Evolutionary conservation across 257 asterid genomes (phyloP), one percentile per base, ranked within the genome.

Genomic region (Fraxinus excelsior): DNA sequence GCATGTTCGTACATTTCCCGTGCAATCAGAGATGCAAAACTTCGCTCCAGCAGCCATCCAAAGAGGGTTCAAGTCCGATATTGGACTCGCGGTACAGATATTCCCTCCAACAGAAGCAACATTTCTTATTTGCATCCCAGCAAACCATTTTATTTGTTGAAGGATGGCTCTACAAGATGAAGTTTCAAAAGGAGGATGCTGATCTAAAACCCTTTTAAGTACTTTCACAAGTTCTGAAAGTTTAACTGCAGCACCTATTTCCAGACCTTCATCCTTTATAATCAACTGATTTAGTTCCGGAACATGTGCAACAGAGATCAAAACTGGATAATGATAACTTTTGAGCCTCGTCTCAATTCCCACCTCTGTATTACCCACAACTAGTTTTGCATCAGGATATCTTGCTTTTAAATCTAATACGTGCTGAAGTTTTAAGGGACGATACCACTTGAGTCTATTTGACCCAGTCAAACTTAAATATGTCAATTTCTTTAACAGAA

Each of bases 31-130:
- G 66, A 89, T 88, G 74, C 67, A 84, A 75, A 95, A 93, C 71
- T 37, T 89, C 37, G 98, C 99, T 82, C 98, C 79, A 62, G 88
- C 79, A 76, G 98, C 93, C 88, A 95, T 93, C 98, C 96, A 93
- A 51, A 95, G 87, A 82, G 99, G 99, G 86, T 95, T 95, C 75
- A 95, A 86, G 76, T 95, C 99, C 26, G 99, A 95, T 84, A 93
- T 95, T 74, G 99, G 99, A 86, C 99, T 95, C 1, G 99, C 99
- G 72, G 98, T 93, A 80, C 98, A 95, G 74, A 95, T 91, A 88
- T 95, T 95, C 73, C 99, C 99, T 78, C 99, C 99, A 65, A 95
- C 79, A 42, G 98, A 93, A 71, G 94, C 99, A 79, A 85, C 84
- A 73, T 95, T 95, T 80, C 90, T 88, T 81, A 95, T 91, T 79